phyloP scores from a whole-genome alignment of 2,329 filamentous ascomycete genomes.

The Clonostachys sp. region DNA sequence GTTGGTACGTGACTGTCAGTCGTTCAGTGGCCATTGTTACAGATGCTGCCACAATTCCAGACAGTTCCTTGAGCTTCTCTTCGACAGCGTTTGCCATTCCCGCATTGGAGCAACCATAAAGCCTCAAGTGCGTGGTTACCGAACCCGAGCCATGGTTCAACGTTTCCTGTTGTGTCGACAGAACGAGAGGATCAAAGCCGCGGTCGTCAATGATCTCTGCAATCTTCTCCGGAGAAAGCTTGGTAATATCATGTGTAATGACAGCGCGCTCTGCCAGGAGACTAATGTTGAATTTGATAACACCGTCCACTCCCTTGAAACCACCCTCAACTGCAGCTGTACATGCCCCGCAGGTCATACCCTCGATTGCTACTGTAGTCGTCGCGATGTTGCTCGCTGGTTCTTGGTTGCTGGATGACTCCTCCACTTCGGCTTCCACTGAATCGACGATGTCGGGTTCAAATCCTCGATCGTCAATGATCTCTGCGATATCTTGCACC shows the following conservation, averaged over 20 bases:
- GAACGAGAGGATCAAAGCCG: slow-evolving; percentile 80
- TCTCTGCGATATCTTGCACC: slow-evolving; percentile 49
- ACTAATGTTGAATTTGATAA: slow-evolving; percentile 91
- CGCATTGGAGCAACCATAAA: slow-evolving; percentile 76
- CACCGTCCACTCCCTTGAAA: slow-evolving; percentile 71
- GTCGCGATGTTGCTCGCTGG: slow-evolving; percentile 47
- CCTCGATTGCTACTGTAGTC: slow-evolving; percentile 85
- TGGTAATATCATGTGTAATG: slow-evolving; percentile 72
- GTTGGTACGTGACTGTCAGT: slow-evolving; percentile 68
- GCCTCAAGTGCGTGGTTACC: slow-evolving; percentile 66
- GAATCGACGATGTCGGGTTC: slow-evolving; percentile 76
- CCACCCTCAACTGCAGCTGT: slow-evolving; percentile 86
- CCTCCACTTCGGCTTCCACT: slow-evolving; percentile 26
- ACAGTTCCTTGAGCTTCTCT: slow-evolving; percentile 54
- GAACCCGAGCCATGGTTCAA: slow-evolving; percentile 48
- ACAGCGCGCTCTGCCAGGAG: slow-evolving; percentile 88
- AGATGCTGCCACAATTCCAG: slow-evolving; percentile 70
- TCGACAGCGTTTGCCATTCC: slow-evolving; percentile 70
- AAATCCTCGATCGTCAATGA: slow-evolving; percentile 71
- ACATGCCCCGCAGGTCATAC: slow-evolving; percentile 97
- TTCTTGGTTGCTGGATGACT: slow-evolving; percentile 13
- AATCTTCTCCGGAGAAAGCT: slow-evolving; percentile 70
- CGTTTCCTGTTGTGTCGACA: slow-evolving; percentile 67
- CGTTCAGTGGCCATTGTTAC: slow-evolving; percentile 71
- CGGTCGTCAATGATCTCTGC: slow-evolving; percentile 81